Evolutionary conservation across 805 yeast genomes (phyloP).

Genomic region (Saccharomyces paradoxus): DNA sequence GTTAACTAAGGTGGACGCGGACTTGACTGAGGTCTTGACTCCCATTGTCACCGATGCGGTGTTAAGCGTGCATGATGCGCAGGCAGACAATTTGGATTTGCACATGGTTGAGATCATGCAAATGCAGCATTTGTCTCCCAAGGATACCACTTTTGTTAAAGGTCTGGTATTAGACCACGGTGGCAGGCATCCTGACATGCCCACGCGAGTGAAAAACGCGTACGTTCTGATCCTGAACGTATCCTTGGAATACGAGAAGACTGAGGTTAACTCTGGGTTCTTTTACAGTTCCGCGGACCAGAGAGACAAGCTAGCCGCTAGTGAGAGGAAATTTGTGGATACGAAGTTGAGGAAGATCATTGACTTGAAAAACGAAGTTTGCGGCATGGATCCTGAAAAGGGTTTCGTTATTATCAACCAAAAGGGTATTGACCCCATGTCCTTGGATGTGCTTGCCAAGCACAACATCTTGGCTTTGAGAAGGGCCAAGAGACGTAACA

Average conservation of each 20-base stretch:
- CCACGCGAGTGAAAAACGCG: conserved; percentile 76
- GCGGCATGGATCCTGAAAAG: conserved; percentile 60
- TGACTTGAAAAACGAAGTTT: conserved; percentile 86
- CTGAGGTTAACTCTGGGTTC: conserved; percentile 94
- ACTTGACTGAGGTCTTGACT: conserved; percentile 69
- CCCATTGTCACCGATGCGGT: conserved; percentile 98
- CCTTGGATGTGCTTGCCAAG: conserved; percentile 86
- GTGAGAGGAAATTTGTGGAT: conserved; percentile 91
- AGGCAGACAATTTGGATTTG: conserved; percentile 54
- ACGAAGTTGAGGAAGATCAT: conserved; percentile 85
- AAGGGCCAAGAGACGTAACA: conserved; percentile 97
- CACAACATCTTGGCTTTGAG: conserved; percentile 89
- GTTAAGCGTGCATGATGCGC: conserved; percentile 54
- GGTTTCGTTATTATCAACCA: conserved; percentile 94
- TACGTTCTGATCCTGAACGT: conserved; percentile 82
- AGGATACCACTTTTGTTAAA: conserved; percentile 71
- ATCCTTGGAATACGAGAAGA: conserved; percentile 91
- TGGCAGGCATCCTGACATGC: conserved; percentile 99
- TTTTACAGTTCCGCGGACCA: conserved; percentile 93
- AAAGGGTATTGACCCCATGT: conserved; percentile 98
- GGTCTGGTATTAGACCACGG: conserved; percentile 97
- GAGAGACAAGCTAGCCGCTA: conserved; percentile 86
- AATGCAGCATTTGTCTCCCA: conserved; percentile 87
- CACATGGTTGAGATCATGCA: conserved; percentile 98
- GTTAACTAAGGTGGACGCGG: conserved; percentile 74